Evolutionary conservation across 345 rosid genomes (phyloP).

Genomic region (Pistacia vera): DNA sequence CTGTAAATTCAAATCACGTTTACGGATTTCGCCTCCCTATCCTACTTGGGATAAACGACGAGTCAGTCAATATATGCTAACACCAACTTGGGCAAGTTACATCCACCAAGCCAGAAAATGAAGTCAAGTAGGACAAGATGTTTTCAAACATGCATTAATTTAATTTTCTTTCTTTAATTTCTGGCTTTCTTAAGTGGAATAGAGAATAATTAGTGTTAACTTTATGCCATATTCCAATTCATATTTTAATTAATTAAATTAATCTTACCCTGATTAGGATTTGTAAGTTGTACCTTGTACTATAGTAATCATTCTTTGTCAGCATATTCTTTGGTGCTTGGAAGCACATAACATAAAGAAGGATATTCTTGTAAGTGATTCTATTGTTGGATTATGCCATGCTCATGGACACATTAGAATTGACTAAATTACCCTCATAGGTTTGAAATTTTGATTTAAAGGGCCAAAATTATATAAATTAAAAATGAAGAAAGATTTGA

Average conservation of each 20-base stretch:
- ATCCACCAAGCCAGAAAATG: neutral
- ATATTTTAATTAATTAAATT: neutral
- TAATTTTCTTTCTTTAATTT: neutral
- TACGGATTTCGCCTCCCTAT: too few relatives aligned
- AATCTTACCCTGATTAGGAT: neutral
- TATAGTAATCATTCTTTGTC: slow-evolving; percentile 11
- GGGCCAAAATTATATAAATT: too few relatives aligned
- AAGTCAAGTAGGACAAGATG: neutral
- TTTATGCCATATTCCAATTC: neutral
- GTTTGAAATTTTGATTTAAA: too few relatives aligned
- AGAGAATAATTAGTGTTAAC: neutral
- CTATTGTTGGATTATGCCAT: slow-evolving; percentile 23
- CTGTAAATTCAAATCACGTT: too few relatives aligned
- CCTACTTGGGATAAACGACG: too few relatives aligned
- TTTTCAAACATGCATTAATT: neutral
- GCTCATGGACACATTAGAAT: neutral
- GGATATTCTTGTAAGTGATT: slow-evolving; percentile 42
- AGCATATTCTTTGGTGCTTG: slow-evolving; percentile 40
- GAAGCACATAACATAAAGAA: slow-evolving; percentile 20
- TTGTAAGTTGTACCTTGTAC: neutral
- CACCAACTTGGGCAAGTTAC: neutral
- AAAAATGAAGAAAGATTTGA: too few relatives aligned
- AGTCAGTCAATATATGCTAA: too few relatives aligned
- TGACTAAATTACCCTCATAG: slow-evolving; percentile 20
- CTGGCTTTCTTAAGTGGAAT: neutral